These are phyloP conservation scores for Peribolospora baueri DNA, from an alignment of 768 basidiomycete species.

Conservation along the genomic window DNA sequence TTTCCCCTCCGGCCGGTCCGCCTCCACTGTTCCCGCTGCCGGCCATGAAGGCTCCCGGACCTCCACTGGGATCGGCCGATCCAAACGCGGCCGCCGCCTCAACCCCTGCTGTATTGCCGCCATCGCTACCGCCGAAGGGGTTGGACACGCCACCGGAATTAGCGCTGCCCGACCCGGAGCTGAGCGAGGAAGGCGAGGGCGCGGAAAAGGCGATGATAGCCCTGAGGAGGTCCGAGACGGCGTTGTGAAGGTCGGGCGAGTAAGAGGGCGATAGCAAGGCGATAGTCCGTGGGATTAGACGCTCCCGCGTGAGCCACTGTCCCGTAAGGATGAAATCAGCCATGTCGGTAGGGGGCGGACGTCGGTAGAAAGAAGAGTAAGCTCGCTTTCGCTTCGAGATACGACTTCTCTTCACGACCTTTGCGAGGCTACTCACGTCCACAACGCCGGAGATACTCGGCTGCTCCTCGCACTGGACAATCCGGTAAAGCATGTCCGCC, in stretches of 20 bases:
- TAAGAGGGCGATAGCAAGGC: conserved; percentile 57
- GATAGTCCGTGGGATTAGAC: conserved; percentile 55
- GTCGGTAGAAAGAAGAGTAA: neutral
- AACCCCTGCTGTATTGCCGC: neutral
- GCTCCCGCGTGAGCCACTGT: conserved; percentile 70
- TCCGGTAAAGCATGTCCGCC: conserved; percentile 69
- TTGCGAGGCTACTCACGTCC: conserved; percentile 17
- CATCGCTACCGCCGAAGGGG: neutral
- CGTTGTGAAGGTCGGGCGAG: conserved; percentile 50
- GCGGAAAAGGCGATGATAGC: conserved; percentile 84
- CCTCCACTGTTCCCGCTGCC: neutral
- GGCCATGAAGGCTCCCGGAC: neutral
- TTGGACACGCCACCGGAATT: too few relatives aligned
- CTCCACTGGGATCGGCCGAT: neutral
- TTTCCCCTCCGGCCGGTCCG: conserved; percentile 1
- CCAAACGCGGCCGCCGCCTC: neutral
- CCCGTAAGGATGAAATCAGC: too few relatives aligned
- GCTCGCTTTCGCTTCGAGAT: conserved; percentile 6
- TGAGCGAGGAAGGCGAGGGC: conserved; percentile 38
- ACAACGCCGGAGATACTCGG: conserved; percentile 39
- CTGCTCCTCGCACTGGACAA: conserved; percentile 70
- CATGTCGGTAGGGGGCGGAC: conserved; percentile 1
- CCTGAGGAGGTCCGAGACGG: conserved; percentile 76
- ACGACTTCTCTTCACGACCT: conserved; percentile 18
- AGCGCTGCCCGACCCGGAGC: neutral